These are phyloP conservation scores for Fraxinus platypoda DNA, from an alignment of 305 asterid genomes.

Conservation along the genomic window DNA sequence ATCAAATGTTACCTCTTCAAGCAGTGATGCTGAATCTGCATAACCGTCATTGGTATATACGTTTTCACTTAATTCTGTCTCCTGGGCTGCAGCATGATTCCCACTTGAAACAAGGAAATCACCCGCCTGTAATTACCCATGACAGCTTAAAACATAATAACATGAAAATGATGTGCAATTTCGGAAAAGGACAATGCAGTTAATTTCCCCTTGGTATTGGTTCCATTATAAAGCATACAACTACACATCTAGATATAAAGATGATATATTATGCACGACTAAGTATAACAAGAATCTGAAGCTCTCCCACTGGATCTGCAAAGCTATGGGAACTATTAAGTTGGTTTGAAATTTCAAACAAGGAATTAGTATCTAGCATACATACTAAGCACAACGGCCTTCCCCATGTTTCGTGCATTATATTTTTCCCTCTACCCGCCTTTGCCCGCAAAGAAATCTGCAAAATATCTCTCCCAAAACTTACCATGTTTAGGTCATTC, in stretches of 20 bases:
- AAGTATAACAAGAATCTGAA: background rate
- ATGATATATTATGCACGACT: background rate
- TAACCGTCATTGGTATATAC: constrained; percentile 43
- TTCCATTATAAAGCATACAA: background rate
- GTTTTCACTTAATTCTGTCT: constrained; percentile 82
- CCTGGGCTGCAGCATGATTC: constrained; percentile 54
- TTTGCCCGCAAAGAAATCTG: background rate
- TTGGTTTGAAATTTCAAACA: constrained; percentile 5
- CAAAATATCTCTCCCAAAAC: background rate
- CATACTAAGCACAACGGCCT: background rate
- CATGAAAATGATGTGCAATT: constrained; percentile 10
- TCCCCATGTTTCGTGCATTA: background rate
- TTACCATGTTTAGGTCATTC: background rate
- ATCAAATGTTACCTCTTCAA: constrained; percentile 67
- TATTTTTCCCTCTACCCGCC: background rate
- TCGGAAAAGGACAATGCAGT: background rate
- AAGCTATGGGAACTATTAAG: background rate
- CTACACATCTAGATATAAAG: background rate
- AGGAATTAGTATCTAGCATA: background rate
- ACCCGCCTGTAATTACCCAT: constrained; percentile 66
- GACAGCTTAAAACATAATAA: constrained; percentile 24
- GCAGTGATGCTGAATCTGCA: constrained; percentile 64
- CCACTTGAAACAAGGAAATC: constrained; percentile 79
- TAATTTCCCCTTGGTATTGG: background rate
- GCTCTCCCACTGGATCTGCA: constrained; percentile 9